phyloP scores from a whole-genome alignment of 1,139 yeast species.

The Sugiyamaella neomexicana region DNA sequence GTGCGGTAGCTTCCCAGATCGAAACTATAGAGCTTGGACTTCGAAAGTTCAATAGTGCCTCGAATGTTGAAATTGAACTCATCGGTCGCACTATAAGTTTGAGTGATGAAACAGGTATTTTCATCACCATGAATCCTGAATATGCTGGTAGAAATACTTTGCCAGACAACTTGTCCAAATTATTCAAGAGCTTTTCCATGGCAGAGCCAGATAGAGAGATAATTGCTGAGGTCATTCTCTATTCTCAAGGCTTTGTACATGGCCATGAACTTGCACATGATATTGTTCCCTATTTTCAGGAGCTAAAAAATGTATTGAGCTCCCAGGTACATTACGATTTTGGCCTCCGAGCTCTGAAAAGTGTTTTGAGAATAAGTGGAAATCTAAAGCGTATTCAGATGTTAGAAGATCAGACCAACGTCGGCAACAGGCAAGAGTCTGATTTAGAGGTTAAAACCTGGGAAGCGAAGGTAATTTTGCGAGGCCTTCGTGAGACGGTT shows the following conservation, averaged over 20 bases:
- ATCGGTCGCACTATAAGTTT: constrained; percentile 50
- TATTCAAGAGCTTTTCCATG: constrained; percentile 78
- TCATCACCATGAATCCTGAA: constrained; percentile 90
- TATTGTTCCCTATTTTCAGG: constrained; percentile 58
- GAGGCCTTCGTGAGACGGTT: constrained; percentile 59
- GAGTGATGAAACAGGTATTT: constrained; percentile 58
- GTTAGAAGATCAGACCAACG: not conserved
- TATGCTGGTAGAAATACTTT: constrained; percentile 79
- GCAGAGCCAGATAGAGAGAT: constrained; percentile 65
- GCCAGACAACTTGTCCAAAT: constrained; percentile 83
- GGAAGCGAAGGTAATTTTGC: constrained; percentile 50
- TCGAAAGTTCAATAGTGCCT: constrained; percentile 16
- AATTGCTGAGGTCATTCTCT: constrained; percentile 71
- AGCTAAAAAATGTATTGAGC: constrained; percentile 46
- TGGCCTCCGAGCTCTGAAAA: constrained; percentile 79
- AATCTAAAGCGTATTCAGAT: constrained; percentile 41
- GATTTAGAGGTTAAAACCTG: constrained; percentile 35
- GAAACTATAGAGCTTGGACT: constrained; percentile 60
- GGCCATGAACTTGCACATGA: constrained; percentile 50
- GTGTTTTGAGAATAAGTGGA: constrained; percentile 63
- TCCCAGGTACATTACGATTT: constrained; percentile 81
- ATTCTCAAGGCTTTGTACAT: constrained; percentile 66
- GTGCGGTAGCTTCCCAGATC: constrained; percentile 84
- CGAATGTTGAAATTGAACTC: constrained; percentile 45
- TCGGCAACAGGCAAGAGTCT: not conserved